Base-by-base conservation (phyloP, 441 rosid genomes). In the Adansonia madagascariensis region DNA sequence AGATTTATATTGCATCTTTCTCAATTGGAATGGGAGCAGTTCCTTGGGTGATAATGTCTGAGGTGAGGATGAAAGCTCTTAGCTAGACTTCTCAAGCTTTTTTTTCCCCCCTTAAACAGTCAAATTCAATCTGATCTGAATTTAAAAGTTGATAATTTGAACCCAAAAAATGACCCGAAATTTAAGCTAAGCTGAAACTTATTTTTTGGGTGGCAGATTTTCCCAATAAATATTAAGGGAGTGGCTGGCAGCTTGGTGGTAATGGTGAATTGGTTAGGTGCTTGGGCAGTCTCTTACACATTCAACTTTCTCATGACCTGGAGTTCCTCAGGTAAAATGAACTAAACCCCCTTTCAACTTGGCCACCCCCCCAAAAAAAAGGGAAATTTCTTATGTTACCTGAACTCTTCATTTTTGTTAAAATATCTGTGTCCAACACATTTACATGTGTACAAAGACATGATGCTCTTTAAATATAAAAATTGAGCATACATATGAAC, bases 31-130 rank as follows among this genome's bases (percentile, higher is more conserved):
- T 91, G 91, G 97, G 98, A 82, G 95, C 98, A 53, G 97, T 91
- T 84, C 99, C 98, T 44, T 95, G 99, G 99, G 83, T 95, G 85
- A 88, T 95, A 75, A 92, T 93, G 98, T 95, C 98, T 3, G 99
- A 95, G 97, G 99, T 93, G 86, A 66, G 43, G 60, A 39, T 20
- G 50, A 43, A 7, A 17, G 35, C 31, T 55, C 55, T 44, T 67
- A 66, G 53, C 53, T 44, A 44, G 31, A n/a, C 20, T 39, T 46
- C 2, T 15, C 18, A 49, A 24, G 18, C n/a, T 20, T 41, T 67
- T 12, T 11, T 49, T 20, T 47, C 20, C 0, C 8, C 8, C n/a
- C 8, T 4, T 4, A 39, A 62, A 57, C 56, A 6, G 20, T 53
- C 9, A 53, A 1, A 17, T 55, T 20, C 2, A 6, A n/a, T 0